A percentile compares a stretch with the other conserved stretches of the same genome.
Conservation (phyloP, 2,329 filamentous ascomycete species). For the Fusarium proliferatum region DNA sequence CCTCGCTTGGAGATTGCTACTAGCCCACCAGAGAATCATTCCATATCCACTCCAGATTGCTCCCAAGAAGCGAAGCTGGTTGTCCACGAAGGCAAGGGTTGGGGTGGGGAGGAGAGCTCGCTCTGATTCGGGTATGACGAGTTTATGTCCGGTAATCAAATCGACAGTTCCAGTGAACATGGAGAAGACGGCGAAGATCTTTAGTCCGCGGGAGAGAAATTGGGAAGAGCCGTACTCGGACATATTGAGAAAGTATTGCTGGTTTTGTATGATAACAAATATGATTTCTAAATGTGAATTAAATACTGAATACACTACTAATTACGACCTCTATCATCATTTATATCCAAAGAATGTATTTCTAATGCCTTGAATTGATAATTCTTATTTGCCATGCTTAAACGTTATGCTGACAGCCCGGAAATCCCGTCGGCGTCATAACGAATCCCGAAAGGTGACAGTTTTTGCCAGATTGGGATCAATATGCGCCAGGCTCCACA, state of each 20-base stretch:
- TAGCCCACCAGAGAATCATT: not conserved
- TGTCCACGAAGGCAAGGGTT: not conserved
- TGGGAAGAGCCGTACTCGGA: not conserved
- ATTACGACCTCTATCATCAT: accelerated
- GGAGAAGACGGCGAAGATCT: constrained; percentile 8
- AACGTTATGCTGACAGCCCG: too few species aligned
- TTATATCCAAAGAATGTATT: not conserved
- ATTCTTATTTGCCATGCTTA: too few species aligned
- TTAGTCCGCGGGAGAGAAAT: not conserved
- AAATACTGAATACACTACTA: accelerated
- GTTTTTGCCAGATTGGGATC: too few species aligned
- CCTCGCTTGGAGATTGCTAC: not conserved
- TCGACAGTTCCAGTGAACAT: not conserved
- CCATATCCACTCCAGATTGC: constrained; percentile 13
- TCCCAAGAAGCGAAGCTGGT: constrained; percentile 13
- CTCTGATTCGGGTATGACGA: not conserved
- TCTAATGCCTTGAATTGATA: too few species aligned
- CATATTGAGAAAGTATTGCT: not conserved
- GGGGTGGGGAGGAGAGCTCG: not conserved
- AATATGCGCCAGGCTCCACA: too few species aligned
- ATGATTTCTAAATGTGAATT: accelerated
- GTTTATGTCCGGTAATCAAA: not conserved
- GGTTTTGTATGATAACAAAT: not conserved
- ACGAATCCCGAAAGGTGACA: too few species aligned
- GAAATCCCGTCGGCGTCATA: too few species aligned